Percentiles rank a stretch among this genome's conserved stretches.
Conservation (phyloP, 169 alveolate genomes). For the Plasmodium vivax region DNA sequence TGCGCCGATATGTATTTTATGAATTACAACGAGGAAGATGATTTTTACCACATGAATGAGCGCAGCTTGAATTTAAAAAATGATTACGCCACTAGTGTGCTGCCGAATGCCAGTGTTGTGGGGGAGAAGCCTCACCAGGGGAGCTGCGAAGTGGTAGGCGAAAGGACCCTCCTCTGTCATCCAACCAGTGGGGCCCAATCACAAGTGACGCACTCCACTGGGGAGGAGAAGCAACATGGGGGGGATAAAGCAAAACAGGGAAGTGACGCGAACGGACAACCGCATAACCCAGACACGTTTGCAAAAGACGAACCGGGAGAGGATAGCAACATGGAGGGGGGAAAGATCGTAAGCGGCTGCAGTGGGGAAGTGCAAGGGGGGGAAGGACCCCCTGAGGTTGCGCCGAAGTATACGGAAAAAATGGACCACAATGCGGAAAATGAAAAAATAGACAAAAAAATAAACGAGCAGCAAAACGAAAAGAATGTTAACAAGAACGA, state of each 20-base stretch:
- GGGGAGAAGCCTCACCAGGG: not conserved
- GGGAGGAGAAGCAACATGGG: not conserved
- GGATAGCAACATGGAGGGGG: not conserved
- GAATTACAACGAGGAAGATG: slow-evolving; percentile 1
- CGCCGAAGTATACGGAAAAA: not conserved
- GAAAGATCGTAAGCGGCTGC: not conserved
- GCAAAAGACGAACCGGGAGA: not conserved
- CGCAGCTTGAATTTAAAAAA: not conserved
- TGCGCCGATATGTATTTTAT: not conserved
- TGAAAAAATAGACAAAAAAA: not conserved
- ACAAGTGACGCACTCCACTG: not conserved
- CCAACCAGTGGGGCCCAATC: not conserved
- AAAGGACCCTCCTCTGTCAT: not conserved
- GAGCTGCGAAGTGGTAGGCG: not conserved
- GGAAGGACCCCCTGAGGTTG: not conserved
- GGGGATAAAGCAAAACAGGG: not conserved
- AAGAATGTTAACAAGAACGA: not conserved
- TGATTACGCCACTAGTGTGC: not conserved
- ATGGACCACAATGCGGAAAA: not conserved
- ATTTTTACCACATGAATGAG: not conserved
- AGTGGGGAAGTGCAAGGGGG: not conserved
- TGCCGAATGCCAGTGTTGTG: not conserved
- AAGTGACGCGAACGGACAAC: not conserved
- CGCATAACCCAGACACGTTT: not conserved
- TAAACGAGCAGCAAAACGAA: not conserved